Evolutionary conservation across 495 filamentous ascomycete species (phyloP).

Genomic region (Immersiella caudata): DNA sequence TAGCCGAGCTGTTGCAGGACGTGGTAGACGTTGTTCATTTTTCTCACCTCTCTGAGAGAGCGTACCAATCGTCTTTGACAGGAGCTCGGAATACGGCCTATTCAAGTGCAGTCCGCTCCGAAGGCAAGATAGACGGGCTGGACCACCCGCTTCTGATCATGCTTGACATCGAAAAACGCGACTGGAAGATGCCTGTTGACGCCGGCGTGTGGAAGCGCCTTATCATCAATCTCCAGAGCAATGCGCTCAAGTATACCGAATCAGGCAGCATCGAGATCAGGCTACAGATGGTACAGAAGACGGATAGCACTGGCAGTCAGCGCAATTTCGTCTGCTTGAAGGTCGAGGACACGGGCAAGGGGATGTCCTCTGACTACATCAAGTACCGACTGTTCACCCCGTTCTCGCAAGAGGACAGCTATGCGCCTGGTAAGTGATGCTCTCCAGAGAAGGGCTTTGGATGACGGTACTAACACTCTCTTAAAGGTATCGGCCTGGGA

Average conservation of each 20-base stretch:
- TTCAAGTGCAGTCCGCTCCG: not conserved
- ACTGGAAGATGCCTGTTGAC: slow-evolving; percentile 41
- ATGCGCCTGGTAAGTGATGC: slow-evolving; percentile 53
- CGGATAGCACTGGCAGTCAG: slow-evolving; percentile 13
- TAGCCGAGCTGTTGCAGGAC: slow-evolving; percentile 44
- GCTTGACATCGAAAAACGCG: slow-evolving; percentile 37
- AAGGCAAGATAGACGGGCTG: slow-evolving; percentile 17
- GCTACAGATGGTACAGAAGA: slow-evolving; percentile 41
- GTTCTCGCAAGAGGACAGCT: slow-evolving; percentile 70
- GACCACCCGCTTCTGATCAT: slow-evolving; percentile 36
- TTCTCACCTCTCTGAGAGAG: slow-evolving; percentile 34
- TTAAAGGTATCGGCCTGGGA: slow-evolving; percentile 60
- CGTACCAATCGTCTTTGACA: slow-evolving; percentile 23
- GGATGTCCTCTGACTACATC: slow-evolving; percentile 72
- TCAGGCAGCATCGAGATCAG: slow-evolving; percentile 66
- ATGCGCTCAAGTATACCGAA: slow-evolving; percentile 78
- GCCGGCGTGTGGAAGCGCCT: slow-evolving; percentile 57
- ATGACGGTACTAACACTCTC: not conserved
- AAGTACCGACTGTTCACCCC: slow-evolving; percentile 66
- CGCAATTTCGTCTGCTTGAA: slow-evolving; percentile 29
- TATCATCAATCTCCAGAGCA: slow-evolving; percentile 82
- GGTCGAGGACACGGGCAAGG: slow-evolving; percentile 67
- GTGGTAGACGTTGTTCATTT: slow-evolving; percentile 51
- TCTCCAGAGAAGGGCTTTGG: not conserved
- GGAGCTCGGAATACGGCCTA: slow-evolving; percentile 22